A percentile compares a stretch with the other conserved stretches of the same genome.
Conservation (phyloP, 345 rosid genomes). For the Fremontodendron californicum region DNA sequence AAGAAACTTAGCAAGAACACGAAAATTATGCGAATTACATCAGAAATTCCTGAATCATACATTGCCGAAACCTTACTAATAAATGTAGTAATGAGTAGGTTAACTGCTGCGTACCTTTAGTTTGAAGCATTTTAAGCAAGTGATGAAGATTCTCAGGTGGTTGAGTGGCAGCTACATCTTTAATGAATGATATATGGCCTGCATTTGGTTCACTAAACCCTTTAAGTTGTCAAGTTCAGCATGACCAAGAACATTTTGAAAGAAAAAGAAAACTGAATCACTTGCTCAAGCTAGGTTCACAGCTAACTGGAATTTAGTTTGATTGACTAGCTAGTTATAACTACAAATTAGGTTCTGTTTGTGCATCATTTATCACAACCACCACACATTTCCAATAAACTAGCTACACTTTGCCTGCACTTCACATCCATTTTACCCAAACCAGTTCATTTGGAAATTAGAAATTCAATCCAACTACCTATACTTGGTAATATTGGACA, state of each 20-base stretch:
- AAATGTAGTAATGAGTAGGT: not conserved
- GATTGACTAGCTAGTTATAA: not conserved
- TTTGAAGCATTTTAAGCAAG: conserved; percentile 69
- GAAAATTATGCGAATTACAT: not conserved
- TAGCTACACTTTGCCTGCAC: not conserved
- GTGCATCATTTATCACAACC: not conserved
- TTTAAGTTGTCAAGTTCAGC: conserved; percentile 11
- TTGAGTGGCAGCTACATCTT: conserved; percentile 63
- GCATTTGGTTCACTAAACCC: conserved; percentile 23
- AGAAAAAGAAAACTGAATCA: not conserved
- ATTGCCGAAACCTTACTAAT: not conserved
- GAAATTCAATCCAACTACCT: not conserved
- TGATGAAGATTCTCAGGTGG: conserved; percentile 65
- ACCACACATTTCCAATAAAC: not conserved
- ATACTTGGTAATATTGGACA: too few species aligned
- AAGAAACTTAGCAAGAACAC: not conserved
- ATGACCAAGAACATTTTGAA: not conserved
- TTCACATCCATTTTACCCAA: not conserved
- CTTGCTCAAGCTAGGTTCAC: not conserved
- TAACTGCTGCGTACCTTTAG: conserved; percentile 44
- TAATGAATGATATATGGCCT: conserved; percentile 68
- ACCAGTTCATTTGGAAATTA: not conserved
- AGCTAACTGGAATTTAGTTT: not conserved
- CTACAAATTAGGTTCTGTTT: not conserved
- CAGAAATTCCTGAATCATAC: not conserved